Evolutionary conservation across 2,329 filamentous ascomycete genomes (phyloP).

Genomic region (Verticillium alfalfae): DNA sequence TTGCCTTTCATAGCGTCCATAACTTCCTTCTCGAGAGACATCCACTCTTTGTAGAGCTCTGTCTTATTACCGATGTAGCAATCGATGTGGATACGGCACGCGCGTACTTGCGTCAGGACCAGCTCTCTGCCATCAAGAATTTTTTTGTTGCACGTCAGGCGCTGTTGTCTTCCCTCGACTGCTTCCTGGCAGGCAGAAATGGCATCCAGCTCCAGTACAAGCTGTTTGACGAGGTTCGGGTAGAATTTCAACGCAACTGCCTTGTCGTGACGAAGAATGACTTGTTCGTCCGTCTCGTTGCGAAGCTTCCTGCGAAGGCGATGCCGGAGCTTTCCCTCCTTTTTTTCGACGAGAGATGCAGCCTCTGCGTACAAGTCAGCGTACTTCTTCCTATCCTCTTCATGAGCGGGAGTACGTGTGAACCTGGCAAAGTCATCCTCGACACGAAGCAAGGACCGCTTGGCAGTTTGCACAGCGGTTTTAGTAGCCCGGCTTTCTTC

Average conservation of each 20-base stretch:
- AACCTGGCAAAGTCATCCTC: neutral
- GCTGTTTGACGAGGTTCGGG: neutral
- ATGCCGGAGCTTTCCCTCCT: neutral
- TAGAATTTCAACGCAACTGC: neutral
- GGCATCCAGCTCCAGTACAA: neutral
- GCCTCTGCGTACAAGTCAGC: neutral
- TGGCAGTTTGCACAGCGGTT: neutral
- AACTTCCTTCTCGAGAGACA: no score
- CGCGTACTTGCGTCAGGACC: neutral
- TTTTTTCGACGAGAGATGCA: neutral
- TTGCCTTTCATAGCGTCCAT: no score
- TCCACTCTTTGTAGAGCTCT: no score
- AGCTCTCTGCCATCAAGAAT: neutral
- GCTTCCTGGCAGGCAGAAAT: neutral
- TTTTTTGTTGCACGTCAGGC: neutral
- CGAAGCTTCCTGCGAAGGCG: neutral
- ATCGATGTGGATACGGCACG: neutral
- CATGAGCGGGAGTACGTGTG: neutral
- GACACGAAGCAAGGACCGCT: neutral
- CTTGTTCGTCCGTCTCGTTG: neutral
- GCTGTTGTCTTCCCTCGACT: neutral
- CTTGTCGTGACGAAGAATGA: neutral
- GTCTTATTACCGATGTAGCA: no score
- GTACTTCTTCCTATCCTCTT: neutral
- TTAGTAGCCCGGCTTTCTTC: neutral